Conservation (phyloP, 2,329 filamentous ascomycete genomes). For the Colletotrichum spinosum region DNA sequence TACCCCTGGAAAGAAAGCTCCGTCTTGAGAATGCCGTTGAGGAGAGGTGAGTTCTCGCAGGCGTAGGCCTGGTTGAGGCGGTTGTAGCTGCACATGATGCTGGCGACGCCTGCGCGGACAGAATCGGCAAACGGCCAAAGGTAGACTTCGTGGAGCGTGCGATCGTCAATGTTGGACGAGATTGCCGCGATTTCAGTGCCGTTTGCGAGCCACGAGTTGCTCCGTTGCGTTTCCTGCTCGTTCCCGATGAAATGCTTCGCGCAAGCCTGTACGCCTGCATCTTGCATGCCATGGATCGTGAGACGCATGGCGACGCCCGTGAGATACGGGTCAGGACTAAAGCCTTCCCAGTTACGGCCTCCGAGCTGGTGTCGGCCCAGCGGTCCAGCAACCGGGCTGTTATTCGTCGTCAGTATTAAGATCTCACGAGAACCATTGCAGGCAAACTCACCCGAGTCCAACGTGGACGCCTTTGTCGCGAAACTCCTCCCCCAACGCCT, state of each 20-base stretch:
- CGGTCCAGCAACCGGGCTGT: slow-evolving; percentile 75
- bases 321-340: slow-evolving; percentile 82
- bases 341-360: slow-evolving; percentile 88
- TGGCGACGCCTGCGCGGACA: slow-evolving; percentile 72
- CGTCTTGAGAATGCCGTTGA: slow-evolving; percentile 75
- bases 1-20: slow-evolving; percentile 79
- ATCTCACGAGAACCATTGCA: neutral
- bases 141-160: slow-evolving; percentile 75
- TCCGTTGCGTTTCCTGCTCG: slow-evolving; percentile 74
- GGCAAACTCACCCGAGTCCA: slow-evolving; percentile 64
- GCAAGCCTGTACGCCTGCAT: slow-evolving; percentile 51
- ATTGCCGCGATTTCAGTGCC: slow-evolving; percentile 61
- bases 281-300: slow-evolving; percentile 70
- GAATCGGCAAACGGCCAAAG: slow-evolving; percentile 78
- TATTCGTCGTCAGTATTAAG: neutral
- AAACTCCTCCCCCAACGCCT: slow-evolving; percentile 77
- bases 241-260: slow-evolving; percentile 73
- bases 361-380: slow-evolving; percentile 79
- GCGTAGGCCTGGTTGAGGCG: slow-evolving; percentile 76
- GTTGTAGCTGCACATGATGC: slow-evolving; percentile 81
- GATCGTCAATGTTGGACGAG: slow-evolving; percentile 71
- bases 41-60: slow-evolving; percentile 71
- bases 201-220: slow-evolving; percentile 56
- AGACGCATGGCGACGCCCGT: slow-evolving; percentile 71
- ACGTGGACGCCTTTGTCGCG: slow-evolving; percentile 79